These are phyloP conservation scores for Mortierella sp. DNA, from an alignment of 371 early-diverging fungal genomes.

Conservation along the genomic window DNA sequence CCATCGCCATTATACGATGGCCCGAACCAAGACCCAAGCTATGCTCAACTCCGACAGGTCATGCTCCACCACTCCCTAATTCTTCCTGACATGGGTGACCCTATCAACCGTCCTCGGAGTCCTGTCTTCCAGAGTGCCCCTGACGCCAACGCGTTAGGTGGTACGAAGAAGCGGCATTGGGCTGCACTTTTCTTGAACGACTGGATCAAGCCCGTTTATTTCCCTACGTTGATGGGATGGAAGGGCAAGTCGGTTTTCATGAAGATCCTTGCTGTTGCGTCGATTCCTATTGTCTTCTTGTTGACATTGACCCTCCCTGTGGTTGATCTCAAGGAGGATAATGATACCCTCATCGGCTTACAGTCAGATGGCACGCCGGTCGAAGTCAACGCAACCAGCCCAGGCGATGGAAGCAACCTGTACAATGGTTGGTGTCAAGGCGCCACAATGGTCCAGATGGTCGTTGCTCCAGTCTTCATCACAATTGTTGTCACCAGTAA, in stretches of 20 bases:
- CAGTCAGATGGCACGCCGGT: background rate
- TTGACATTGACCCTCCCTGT: conserved; percentile 72
- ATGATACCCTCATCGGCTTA: conserved; percentile 8
- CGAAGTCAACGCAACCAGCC: background rate
- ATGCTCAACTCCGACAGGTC: conserved; percentile 18
- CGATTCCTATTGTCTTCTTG: conserved; percentile 66
- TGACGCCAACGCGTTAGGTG: background rate
- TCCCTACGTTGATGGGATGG: conserved; percentile 69
- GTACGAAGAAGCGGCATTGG: background rate
- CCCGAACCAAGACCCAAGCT: conserved; percentile 16
- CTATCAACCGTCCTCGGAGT: conserved; percentile 17
- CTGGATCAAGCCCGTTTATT: conserved; percentile 47
- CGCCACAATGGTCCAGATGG: conserved; percentile 30
- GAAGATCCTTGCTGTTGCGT: conserved; percentile 63
- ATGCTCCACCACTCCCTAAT: conserved; percentile 28
- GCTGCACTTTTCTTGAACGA: conserved; percentile 10
- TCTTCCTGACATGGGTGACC: conserved; percentile 24
- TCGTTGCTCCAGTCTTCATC: conserved; percentile 40
- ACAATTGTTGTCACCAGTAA: conserved; percentile 32
- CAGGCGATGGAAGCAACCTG: conserved; percentile 27
- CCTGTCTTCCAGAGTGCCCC: conserved; percentile 14
- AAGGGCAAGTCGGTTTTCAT: conserved; percentile 61
- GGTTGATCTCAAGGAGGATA: conserved; percentile 56
- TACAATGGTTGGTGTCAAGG: conserved; percentile 35
- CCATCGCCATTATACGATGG: conserved; percentile 14